phyloP scores from a whole-genome alignment of 805 yeast genomes.

The Lipomyces kockii region DNA sequence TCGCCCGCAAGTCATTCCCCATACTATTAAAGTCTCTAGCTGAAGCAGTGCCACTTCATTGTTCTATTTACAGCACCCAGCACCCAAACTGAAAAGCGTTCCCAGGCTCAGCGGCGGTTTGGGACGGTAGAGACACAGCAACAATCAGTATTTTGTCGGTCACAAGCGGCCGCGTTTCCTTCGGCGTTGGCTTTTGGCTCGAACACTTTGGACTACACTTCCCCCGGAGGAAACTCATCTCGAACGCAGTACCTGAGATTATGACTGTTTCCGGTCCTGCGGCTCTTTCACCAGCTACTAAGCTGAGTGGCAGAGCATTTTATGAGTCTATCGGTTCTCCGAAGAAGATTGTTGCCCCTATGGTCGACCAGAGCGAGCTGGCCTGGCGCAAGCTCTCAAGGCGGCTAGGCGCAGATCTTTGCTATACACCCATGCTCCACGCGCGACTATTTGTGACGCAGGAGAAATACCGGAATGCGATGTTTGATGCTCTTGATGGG shows the following conservation, averaged over 20 bases:
- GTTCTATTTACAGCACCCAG: too few species aligned
- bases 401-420: slow-evolving; percentile 86
- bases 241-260: not conserved
- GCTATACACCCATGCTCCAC: slow-evolving; percentile 97
- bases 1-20: too few species aligned
- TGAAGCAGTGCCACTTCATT: too few species aligned
- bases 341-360: slow-evolving; percentile 89
- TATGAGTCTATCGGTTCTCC: slow-evolving; percentile 75
- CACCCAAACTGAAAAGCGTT: too few species aligned
- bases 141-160: too few species aligned
- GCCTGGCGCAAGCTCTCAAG: slow-evolving; percentile 93
- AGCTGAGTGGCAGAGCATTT: slow-evolving; percentile 66
- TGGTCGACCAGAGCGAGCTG: slow-evolving; percentile 96
- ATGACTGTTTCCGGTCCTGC: not conserved
- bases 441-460: slow-evolving; percentile 87
- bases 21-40: too few species aligned
- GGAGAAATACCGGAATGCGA: slow-evolving; percentile 75
- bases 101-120: too few species aligned
- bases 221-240: not conserved
- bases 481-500: slow-evolving; percentile 69
- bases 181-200: too few species aligned
- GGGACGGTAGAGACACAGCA: too few species aligned
- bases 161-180: too few species aligned
- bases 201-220: not conserved
- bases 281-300: slow-evolving; percentile 24